Evolutionary conservation across 768 basidiomycete genomes (phyloP).

Genomic region (Phylloporus arenicola): DNA sequence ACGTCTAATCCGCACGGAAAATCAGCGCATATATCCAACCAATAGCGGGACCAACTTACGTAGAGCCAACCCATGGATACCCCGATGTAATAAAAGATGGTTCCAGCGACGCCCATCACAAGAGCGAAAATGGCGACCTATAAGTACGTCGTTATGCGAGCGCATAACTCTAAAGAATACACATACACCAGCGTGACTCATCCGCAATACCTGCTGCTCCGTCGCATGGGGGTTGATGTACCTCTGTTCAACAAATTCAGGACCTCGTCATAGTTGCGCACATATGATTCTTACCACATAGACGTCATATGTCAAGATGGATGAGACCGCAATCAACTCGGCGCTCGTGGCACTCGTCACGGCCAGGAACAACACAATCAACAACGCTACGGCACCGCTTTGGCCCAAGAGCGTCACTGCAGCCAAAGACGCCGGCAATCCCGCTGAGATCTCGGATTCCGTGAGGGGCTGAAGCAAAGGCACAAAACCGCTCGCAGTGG

Average conservation of each 20-base stretch:
- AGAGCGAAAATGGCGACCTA: conserved; percentile 68
- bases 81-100: conserved; percentile 87
- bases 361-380: conserved; percentile 80
- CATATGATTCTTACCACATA: conserved; percentile 52
- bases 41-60: conserved; percentile 38
- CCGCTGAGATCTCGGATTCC: conserved; percentile 73
- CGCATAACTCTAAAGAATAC: not conserved
- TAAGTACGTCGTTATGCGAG: not conserved
- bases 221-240: conserved; percentile 83
- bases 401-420: conserved; percentile 78
- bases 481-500: conserved; percentile 45
- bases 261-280: not conserved
- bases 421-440: conserved; percentile 79
- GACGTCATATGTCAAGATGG: conserved; percentile 77
- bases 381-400: conserved; percentile 70
- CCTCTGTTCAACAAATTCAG: conserved; percentile 31
- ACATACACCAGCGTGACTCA: conserved; percentile 63
- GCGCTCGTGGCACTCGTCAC: conserved; percentile 84
- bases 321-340: conserved; percentile 88
- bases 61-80: conserved; percentile 94
- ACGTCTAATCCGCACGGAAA: conserved; percentile 45
- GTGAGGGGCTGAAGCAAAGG: conserved; percentile 41
- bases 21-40: not conserved
- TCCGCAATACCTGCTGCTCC: conserved; percentile 61
- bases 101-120: conserved; percentile 75